Percentiles rank a stretch among this genome's conserved stretches.
Conservation (phyloP, 73 alveolate species). For the Uronychia setigera region DNA sequence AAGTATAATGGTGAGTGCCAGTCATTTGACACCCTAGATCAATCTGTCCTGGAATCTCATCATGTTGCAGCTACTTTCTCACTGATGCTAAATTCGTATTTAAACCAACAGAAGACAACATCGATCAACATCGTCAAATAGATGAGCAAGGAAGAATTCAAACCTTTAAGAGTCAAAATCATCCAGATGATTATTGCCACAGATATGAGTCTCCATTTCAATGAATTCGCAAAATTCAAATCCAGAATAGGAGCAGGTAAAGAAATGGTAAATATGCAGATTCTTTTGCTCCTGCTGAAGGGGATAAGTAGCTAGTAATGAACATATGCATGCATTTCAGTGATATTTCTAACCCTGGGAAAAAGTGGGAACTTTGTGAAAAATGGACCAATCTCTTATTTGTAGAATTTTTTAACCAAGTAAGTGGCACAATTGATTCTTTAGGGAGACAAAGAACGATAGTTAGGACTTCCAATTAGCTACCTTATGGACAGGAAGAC, state of each 20-base stretch:
- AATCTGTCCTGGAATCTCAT: slow-evolving; percentile 69
- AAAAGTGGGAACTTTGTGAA: slow-evolving; percentile 69
- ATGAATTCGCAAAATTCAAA: neutral
- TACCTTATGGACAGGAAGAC: slow-evolving; percentile 88
- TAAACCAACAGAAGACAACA: slow-evolving; percentile 36
- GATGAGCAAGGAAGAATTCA: neutral
- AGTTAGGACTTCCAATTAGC: slow-evolving; percentile 69
- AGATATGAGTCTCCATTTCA: slow-evolving; percentile 20
- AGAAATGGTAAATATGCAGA: slow-evolving; percentile 27
- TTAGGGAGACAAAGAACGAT: slow-evolving; percentile 90
- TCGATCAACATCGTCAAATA: slow-evolving; percentile 5
- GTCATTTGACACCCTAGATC: slow-evolving; percentile 52
- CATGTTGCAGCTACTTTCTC: slow-evolving; percentile 22
- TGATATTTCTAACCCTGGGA: slow-evolving; percentile 87
- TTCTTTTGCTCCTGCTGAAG: slow-evolving; percentile 37
- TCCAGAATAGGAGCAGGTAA: slow-evolving; percentile 21
- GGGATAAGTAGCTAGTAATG: neutral
- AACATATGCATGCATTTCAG: slow-evolving; percentile 67
- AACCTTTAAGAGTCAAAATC: slow-evolving; percentile 14
- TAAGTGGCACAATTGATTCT: slow-evolving; percentile 11
- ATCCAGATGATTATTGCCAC: slow-evolving; percentile 22
- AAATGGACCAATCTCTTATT: slow-evolving; percentile 85
- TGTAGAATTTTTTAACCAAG: slow-evolving; percentile 75
- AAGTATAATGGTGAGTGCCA: slow-evolving; percentile 81
- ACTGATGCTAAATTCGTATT: slow-evolving; percentile 45